Evolutionary conservation across 306 rosid species (phyloP).

Genomic region (Oxytropis ochrocephala): DNA sequence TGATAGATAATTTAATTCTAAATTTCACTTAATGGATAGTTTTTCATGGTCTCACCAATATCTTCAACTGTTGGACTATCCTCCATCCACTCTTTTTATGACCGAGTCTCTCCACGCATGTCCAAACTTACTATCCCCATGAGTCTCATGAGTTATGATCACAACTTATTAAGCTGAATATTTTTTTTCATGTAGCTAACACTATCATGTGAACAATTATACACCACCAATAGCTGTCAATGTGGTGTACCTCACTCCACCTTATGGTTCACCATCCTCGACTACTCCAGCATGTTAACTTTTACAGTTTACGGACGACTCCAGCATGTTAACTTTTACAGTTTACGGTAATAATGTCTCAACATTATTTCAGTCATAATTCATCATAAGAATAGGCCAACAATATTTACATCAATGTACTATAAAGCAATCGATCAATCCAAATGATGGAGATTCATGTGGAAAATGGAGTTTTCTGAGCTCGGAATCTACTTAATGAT

Average conservation of each 20-base stretch:
- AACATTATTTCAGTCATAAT: not conserved
- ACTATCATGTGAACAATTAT: not conserved
- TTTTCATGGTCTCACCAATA: not conserved
- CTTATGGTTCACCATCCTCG: not conserved
- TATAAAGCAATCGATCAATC: constrained; percentile 1
- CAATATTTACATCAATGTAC: not conserved
- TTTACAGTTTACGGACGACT: not conserved
- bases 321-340: constrained; percentile 5
- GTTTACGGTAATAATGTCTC: not conserved
- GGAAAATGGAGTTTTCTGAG: not conserved
- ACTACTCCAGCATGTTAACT: constrained; percentile 10
- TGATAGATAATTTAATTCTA: not conserved
- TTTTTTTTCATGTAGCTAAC: not conserved
- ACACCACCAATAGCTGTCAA: not conserved
- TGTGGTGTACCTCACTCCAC: not conserved
- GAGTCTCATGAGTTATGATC: not conserved
- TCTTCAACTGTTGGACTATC: not conserved
- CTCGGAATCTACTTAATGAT: not conserved
- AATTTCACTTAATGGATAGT: not conserved
- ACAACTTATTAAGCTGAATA: not conserved
- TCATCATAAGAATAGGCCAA: constrained; percentile 7
- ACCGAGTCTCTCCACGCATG: not conserved
- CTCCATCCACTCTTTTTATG: not conserved
- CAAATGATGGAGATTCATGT: no score
- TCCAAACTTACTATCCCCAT: not conserved